Evolutionary conservation across 176 grass and related monocot genomes (phyloP).

Genomic region (Melocanna baccifera): DNA sequence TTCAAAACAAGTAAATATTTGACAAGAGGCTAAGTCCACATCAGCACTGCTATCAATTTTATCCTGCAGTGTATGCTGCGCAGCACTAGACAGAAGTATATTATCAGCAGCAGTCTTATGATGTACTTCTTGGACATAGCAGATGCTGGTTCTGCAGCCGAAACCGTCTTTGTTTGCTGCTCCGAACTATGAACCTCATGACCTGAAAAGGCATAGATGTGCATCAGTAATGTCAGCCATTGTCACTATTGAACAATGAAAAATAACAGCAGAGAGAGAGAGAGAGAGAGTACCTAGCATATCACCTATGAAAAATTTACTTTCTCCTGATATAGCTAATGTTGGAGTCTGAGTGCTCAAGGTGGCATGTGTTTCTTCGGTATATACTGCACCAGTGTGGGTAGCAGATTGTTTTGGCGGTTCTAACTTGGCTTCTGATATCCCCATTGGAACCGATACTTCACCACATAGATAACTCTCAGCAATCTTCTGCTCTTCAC

Average conservation of each 20-base stretch:
- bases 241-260: background rate
- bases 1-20: background rate
- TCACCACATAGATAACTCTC: constrained; percentile 5
- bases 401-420: background rate
- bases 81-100: background rate
- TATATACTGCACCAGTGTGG: background rate
- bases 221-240: background rate
- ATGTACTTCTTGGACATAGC: constrained; percentile 15
- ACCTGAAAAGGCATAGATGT: constrained; percentile 21
- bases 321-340: constrained; percentile 25
- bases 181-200: background rate
- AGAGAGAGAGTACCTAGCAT: constrained; percentile 17
- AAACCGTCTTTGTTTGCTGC: constrained; percentile 24
- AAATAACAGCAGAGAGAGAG: background rate
- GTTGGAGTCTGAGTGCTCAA: constrained; percentile 8
- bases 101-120: constrained; percentile 8
- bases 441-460: background rate
- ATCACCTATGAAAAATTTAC: constrained; percentile 7
- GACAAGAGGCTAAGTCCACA: background rate
- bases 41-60: constrained; percentile 19
- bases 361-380: constrained; percentile 4
- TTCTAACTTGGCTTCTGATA: constrained; percentile 10
- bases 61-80: background rate
- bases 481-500: constrained; percentile 23
- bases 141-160: constrained; percentile 2